phyloP scores from a whole-genome alignment of 2,329 filamentous ascomycete species.

The Ceratocystis smalleyi region DNA sequence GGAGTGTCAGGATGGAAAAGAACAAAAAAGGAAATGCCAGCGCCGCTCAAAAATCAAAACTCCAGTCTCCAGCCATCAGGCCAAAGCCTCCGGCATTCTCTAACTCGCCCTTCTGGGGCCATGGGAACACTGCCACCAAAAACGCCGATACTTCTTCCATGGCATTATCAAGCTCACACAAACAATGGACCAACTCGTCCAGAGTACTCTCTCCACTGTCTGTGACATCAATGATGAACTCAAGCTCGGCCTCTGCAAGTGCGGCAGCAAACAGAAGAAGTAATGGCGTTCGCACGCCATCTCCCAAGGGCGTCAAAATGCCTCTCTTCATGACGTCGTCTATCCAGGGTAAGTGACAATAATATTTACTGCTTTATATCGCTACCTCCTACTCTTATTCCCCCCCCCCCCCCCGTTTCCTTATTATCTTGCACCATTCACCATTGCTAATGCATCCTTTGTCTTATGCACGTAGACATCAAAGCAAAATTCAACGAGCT shows the following conservation, averaged over 20 bases:
- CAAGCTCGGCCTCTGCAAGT: conserved; percentile 2
- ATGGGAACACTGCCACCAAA: not conserved
- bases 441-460: not conserved
- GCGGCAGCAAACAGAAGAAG: not conserved
- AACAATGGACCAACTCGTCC: not conserved
- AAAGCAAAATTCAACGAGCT: conserved; percentile 38
- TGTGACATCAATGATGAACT: conserved; percentile 7
- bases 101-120: not conserved
- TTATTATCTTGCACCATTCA: not conserved
- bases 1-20: conserved; percentile 6
- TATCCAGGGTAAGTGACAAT: conserved; percentile 23
- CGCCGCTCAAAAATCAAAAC: not conserved
- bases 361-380: not conserved
- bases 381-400: not conserved
- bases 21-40: conserved; percentile 6
- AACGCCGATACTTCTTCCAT: not conserved
- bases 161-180: not conserved
- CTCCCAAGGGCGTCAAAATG: conserved; percentile 21
- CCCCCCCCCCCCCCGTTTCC: not conserved
- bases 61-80: not conserved
- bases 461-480: conserved; percentile 28
- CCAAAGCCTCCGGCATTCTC: not conserved
- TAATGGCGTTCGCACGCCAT: conserved; percentile 7
- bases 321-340: conserved; percentile 28
- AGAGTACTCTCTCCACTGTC: conserved; percentile 9